A percentile compares a stretch with the other conserved stretches of the same genome.
phyloP scores from a whole-genome alignment of 257 asterid species.

The Solanum corneliomulleri region DNA sequence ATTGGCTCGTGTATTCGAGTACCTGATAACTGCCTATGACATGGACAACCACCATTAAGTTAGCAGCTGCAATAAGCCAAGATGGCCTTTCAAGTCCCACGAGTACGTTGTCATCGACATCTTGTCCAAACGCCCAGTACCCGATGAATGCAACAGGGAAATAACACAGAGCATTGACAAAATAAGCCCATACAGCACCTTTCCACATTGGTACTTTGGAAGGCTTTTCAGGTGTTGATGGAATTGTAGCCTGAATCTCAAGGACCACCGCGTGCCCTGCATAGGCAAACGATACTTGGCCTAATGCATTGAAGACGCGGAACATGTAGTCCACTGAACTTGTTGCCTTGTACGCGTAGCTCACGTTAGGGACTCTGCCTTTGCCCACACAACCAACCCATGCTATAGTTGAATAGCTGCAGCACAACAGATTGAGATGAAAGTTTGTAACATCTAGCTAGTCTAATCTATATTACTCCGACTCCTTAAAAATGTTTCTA shows the following conservation, averaged over 20 bases:
- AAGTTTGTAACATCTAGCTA: background rate
- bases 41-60: conserved; percentile 77
- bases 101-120: conserved; percentile 61
- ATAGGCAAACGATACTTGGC: conserved; percentile 72
- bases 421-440: background rate
- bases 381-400: conserved; percentile 60
- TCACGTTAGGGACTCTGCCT: conserved; percentile 53
- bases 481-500: background rate
- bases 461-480: background rate
- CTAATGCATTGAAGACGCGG: conserved; percentile 64
- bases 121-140: conserved; percentile 81
- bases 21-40: conserved; percentile 96
- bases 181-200: conserved; percentile 78
- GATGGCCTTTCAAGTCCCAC: conserved; percentile 66
- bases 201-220: conserved; percentile 82
- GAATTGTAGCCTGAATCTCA: conserved; percentile 86
- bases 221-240: conserved; percentile 83
- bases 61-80: conserved; percentile 90
- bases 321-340: conserved; percentile 47
- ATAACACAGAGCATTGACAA: conserved; percentile 62
- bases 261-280: conserved; percentile 86
- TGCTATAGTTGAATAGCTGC: conserved; percentile 79
- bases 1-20: background rate
- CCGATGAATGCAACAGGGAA: conserved; percentile 78
- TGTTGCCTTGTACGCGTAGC: conserved; percentile 54